Evolutionary conservation across 2,329 filamentous ascomycete species (phyloP), one percentile per base, ranked within the genome.

Genomic region (Rutstroemia sp.): DNA sequence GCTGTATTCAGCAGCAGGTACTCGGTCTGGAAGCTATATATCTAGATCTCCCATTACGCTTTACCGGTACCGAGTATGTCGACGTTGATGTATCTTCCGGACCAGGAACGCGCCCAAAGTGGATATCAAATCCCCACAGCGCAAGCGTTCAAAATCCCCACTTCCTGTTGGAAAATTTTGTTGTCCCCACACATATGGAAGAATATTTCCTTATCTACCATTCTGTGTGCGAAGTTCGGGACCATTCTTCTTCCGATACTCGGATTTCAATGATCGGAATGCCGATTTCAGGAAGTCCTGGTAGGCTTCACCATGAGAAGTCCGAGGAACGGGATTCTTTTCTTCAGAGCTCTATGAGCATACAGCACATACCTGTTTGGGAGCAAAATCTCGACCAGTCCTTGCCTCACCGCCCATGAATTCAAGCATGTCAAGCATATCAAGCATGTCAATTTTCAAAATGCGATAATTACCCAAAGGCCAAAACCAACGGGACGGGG

Each of bases 181-280:
- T 19, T 42, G 14, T 51, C 37, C 16, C 42, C 51, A 54, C 42
- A 23, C 45, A 38, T 47, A 10, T 14, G 12, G 19, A 14, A 12
- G 14, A 48, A 34, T 12, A 10, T 16, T 27, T 27, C 25, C 51
- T 47, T 53, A 53, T 53, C 42, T 12, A 37, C 42, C 16, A 39
- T 46, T 47, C 27, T 16, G 30, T 18, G 1, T 5, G 6, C 21
- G 10, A 21, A 46, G 5, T 14, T 14, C 12, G 27, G 42, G 16
- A 14, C 23, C 41, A 50, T 42, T 39, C 37, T 37, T 18, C 37
- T 44, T 34, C 52, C 52, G 52, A 54, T 49, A 50, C 3, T 50
- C 45, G 52, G 45, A 54, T 14, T 54, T 23, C 10, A 5, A 21
- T 14, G 12, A 46, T 23, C 37, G 45, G 23, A 54, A 34, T 3